Base-by-base conservation (phyloP, 768 basidiomycete genomes). In the Suillus alpinus region DNA sequence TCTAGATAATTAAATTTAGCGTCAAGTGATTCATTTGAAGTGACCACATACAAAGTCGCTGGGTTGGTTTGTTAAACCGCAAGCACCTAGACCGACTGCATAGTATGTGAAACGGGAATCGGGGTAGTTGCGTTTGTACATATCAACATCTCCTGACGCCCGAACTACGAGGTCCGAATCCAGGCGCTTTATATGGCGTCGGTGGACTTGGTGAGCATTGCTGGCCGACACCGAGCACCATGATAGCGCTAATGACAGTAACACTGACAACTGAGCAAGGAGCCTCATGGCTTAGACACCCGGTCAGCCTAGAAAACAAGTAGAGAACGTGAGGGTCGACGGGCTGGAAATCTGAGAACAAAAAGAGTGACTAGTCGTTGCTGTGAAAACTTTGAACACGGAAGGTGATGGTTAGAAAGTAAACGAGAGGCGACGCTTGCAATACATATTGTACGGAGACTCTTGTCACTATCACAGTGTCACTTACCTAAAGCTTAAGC, bases 81-180 rank as follows among this genome's bases (percentile, higher is more conserved):
- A 81, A 59, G 80, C 76, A 23, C 80, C 80, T 13, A 81, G 71
- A 29, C 80, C 80, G 31, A 69, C 77, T 20, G 75, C 73, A 56
- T 74, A 81, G 64, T 62, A 81, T 1, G 79, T 81, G 51, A 75
- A 62, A 36, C 73, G 73, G 34, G 59, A 57, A 34, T 57, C 47
- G 58, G 66, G 57, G 46, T 60, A 66, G 37, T 53, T 36, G 55
- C 69, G 71, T 60, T 66, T 66, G 62, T 62, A 63, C 39, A 70
- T 44, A 18, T 53, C 23, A 31, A 71, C 31, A 32, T 70, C 61
- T 4, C 74, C 70, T 20, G 67, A 62, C 47, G 63, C 69, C 6
- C 74, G 70, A 34, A 61, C 68, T 12, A 65, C 60, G 49, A 72
- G 64, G 61, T 67, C 68, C 41, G 32, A 44, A 16, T 52, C 4